A percentile compares a stretch with the other conserved stretches of the same genome.
Evolutionary conservation across 768 basidiomycete genomes (phyloP).

Genomic region (Phallus indusiatus): DNA sequence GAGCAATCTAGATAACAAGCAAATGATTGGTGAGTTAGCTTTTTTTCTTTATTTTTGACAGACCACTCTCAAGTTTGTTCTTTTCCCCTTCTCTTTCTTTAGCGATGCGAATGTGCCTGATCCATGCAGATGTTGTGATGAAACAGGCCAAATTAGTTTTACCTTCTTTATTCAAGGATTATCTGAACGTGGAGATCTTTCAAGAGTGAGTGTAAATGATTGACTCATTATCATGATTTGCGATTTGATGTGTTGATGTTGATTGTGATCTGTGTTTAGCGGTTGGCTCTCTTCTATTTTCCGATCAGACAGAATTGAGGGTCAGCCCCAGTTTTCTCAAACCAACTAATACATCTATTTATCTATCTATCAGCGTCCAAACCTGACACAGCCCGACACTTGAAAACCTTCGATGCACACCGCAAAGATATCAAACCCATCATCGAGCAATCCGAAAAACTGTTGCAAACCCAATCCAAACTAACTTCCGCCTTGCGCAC

Average conservation of each 20-base stretch:
- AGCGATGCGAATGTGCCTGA: background rate
- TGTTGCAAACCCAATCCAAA: background rate
- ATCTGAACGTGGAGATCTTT: background rate
- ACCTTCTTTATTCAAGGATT: background rate
- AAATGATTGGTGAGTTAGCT: too few relatives aligned
- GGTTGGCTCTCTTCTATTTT: background rate
- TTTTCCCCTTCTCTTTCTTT: too few relatives aligned
- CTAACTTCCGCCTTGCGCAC: background rate
- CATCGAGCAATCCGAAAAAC: background rate
- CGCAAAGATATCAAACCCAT: background rate
- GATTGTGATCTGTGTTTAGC: background rate
- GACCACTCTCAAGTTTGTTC: too few relatives aligned
- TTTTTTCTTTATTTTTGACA: too few relatives aligned
- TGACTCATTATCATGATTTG: background rate
- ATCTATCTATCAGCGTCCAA: background rate
- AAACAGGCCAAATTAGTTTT: background rate
- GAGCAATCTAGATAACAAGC: too few relatives aligned
- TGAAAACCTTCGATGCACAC: background rate
- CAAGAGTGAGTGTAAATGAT: background rate
- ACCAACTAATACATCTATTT: background rate
- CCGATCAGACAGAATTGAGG: background rate
- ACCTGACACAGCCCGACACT: background rate
- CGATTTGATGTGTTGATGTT: background rate
- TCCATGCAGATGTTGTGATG: background rate
- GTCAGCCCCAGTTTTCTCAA: background rate